phyloP scores from a whole-genome alignment of 2,329 filamentous ascomycete genomes.

The Ampelomyces quisqualis region DNA sequence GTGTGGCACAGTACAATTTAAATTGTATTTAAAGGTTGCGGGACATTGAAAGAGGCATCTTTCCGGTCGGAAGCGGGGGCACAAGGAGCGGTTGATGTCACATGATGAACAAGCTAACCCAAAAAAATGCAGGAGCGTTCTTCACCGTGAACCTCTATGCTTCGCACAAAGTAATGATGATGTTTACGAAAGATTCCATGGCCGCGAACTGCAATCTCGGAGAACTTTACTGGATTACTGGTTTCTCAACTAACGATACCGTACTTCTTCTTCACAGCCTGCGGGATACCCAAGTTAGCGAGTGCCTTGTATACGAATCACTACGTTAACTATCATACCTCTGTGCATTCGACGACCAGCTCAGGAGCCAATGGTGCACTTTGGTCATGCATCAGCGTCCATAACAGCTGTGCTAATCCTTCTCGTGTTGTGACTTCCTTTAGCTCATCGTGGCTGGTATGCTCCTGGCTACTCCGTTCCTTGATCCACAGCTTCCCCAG shows the following conservation, averaged over 20 bases:
- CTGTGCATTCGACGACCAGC: constrained; percentile 16
- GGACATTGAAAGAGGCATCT: too few relatives aligned
- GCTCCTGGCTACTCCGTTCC: constrained; percentile 11
- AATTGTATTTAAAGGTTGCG: too few relatives aligned
- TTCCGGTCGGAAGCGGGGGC: too few relatives aligned
- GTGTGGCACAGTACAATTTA: too few relatives aligned
- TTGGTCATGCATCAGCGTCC: constrained; percentile 23
- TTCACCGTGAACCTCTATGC: too few relatives aligned
- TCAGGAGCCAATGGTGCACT: constrained; percentile 11
- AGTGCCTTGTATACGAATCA: too few relatives aligned
- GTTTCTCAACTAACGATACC: constrained; percentile 7
- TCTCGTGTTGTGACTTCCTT: constrained; percentile 28
- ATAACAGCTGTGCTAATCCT: constrained; percentile 28
- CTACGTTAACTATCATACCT: too few relatives aligned
- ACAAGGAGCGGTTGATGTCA: too few relatives aligned
- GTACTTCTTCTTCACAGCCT: constrained; percentile 24
- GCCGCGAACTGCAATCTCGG: too few relatives aligned
- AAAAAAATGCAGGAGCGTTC: too few relatives aligned
- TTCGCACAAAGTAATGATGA: constrained; percentile 8
- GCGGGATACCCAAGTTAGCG: too few relatives aligned
- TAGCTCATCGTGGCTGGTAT: constrained; percentile 14
- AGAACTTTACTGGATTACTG: not conserved
- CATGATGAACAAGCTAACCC: too few relatives aligned
- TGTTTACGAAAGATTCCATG: not conserved
- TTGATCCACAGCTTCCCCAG: constrained; percentile 16